Evolutionary conservation across 495 filamentous ascomycete species (phyloP).

Genomic region (Cercophora newfieldiana): DNA sequence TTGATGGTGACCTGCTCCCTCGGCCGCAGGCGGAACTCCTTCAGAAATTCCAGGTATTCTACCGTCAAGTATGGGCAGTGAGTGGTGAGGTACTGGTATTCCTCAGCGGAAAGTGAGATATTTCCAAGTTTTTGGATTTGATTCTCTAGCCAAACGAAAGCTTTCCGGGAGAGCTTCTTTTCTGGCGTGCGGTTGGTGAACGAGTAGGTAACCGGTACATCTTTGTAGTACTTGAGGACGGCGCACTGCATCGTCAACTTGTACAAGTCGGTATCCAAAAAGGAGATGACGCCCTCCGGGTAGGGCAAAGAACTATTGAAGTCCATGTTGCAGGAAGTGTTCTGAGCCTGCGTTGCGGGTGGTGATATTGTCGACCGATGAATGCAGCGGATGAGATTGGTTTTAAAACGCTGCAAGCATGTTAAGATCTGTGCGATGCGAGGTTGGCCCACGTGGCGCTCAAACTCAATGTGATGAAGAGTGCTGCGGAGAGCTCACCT

Average conservation of each 20-base stretch:
- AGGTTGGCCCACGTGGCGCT: too few species aligned
- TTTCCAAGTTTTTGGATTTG: constrained; percentile 82
- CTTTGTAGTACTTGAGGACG: constrained; percentile 83
- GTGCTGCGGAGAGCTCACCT: not conserved
- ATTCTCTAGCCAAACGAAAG: constrained; percentile 79
- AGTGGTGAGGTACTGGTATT: constrained; percentile 72
- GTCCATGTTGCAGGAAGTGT: constrained; percentile 40
- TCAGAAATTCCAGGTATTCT: constrained; percentile 76
- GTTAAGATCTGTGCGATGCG: too few species aligned
- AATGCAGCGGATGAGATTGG: not conserved
- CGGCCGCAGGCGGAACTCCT: constrained; percentile 76
- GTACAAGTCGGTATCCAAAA: constrained; percentile 96
- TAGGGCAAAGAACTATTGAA: constrained; percentile 59
- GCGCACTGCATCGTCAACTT: constrained; percentile 99
- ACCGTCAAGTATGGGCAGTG: constrained; percentile 80
- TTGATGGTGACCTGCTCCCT: constrained; percentile 71
- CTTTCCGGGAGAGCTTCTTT: constrained; percentile 81
- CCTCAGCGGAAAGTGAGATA: constrained; percentile 72
- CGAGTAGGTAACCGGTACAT: constrained; percentile 82
- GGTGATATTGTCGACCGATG: not conserved
- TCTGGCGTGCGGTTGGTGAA: constrained; percentile 95
- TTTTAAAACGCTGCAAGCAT: not conserved
- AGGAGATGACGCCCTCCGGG: constrained; percentile 76
- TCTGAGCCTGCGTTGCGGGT: not conserved
- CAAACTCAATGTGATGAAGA: not conserved